phyloP scores from a whole-genome alignment of 2,329 filamentous ascomycete species.

The Rhynchosporium graminicola region DNA sequence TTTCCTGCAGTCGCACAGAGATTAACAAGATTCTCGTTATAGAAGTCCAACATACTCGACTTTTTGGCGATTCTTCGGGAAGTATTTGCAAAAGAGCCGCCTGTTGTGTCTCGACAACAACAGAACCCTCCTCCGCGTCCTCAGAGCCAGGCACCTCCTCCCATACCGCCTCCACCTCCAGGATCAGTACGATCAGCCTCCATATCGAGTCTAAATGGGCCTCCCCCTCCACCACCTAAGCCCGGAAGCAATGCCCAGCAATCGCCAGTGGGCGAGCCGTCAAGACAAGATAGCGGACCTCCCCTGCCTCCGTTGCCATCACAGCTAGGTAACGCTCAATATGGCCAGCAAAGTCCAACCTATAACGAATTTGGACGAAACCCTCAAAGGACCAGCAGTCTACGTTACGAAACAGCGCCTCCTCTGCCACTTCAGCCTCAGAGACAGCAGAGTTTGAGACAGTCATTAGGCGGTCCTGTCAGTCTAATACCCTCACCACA shows the following conservation, averaged over 20 bases:
- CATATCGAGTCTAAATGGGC: conserved; percentile 41
- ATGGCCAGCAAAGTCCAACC: conserved; percentile 29
- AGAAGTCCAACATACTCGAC: conserved; percentile 83
- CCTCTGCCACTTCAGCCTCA: conserved; percentile 39
- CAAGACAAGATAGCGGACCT: conserved; percentile 36
- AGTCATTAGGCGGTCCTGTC: conserved; percentile 36
- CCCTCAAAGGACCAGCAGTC: conserved; percentile 40
- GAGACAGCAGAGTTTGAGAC: conserved; percentile 28
- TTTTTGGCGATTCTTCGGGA: conserved; percentile 81
- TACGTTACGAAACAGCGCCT: conserved; percentile 37
- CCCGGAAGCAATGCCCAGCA: conserved; percentile 29
- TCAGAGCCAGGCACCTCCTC: conserved; percentile 55
- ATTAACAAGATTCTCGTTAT: conserved; percentile 10
- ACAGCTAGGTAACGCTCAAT: conserved; percentile 30
- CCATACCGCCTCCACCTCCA: conserved; percentile 71
- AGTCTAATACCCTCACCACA: conserved; percentile 35
- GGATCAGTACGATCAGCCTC: conserved; percentile 58
- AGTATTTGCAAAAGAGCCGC: conserved; percentile 92
- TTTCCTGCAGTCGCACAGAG: neutral
- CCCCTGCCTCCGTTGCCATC: conserved; percentile 40
- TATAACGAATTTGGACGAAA: conserved; percentile 24
- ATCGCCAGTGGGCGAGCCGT: conserved; percentile 23
- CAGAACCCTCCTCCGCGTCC: conserved; percentile 46
- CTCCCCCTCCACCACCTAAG: conserved; percentile 42
- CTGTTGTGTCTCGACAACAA: conserved; percentile 74